phyloP scores from a whole-genome alignment of 305 asterid species.

The Fraxinus paxiana region DNA sequence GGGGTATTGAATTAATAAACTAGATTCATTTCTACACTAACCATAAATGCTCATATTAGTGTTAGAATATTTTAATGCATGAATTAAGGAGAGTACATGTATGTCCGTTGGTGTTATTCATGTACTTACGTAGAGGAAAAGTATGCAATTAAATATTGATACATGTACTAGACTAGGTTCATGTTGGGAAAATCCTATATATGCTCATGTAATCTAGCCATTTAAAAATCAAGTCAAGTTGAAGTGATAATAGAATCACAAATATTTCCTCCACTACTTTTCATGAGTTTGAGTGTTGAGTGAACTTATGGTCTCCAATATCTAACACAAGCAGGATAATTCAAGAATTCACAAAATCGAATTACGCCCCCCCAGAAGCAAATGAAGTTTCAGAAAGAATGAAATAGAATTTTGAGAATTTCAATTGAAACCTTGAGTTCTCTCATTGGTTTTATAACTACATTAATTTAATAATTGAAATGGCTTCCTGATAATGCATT shows the following conservation, averaged over 20 bases:
- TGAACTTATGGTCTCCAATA: neutral
- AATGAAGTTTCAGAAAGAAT: conserved; percentile 6
- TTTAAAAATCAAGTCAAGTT: neutral
- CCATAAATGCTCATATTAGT: neutral
- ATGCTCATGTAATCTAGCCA: neutral
- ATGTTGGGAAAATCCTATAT: neutral
- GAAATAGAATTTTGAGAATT: neutral
- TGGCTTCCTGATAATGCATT: neutral
- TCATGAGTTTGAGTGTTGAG: neutral
- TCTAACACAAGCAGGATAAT: neutral
- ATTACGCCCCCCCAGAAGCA: neutral
- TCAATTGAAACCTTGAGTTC: neutral
- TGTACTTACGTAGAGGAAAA: neutral
- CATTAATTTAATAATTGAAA: neutral
- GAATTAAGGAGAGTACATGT: neutral
- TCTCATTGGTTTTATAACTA: neutral
- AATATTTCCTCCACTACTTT: neutral
- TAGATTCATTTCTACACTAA: neutral
- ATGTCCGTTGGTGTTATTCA: neutral
- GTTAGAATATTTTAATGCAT: neutral
- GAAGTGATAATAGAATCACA: neutral
- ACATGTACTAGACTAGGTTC: neutral
- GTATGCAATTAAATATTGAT: neutral
- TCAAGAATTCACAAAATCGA: neutral
- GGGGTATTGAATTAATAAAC: neutral